Base-by-base conservation (phyloP, 2,329 filamentous ascomycete species). In the Colletotrichum chlorophyti region DNA sequence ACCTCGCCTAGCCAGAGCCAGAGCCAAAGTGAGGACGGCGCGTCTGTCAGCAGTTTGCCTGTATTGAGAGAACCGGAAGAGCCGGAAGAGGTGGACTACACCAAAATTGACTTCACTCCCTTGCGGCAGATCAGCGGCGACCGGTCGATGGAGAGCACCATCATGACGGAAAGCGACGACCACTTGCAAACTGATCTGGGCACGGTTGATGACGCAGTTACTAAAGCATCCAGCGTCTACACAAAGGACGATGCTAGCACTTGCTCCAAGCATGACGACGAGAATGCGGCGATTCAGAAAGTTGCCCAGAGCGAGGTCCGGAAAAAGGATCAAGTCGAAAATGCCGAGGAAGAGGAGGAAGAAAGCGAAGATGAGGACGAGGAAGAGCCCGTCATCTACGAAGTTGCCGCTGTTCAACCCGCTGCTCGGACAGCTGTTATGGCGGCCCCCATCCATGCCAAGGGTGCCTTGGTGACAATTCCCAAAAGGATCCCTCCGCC, bases 401-500 rank as follows among this genome's bases (percentile, higher is more conserved):
- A 91, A 66, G 83, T 91, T 49, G 85, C 82, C 5, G 79, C 84
- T 14, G 78, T 82, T 17, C 81, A 85, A 60, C 81, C 82, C 14
- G 76, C 85, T 14, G 68, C 70, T 35, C 79, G 82, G 6, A 83
- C 86, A 49, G 83, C 85, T 35, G 79, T 84, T 38, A 77, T 86
- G 43, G 82, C 84, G 3, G 86, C 89, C 2, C 82, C 86, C 53
- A 86, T 93, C 54, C 81, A 83, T 26, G 89, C 86, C 34, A 89
- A 91, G 68, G 91, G 92, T 21, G 89, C 89, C 47, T 79, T 97
- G 47, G 91, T 97, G 24, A 93, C 86, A 41, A 96, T 97, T 58
- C 87, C 91, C 11, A 96, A 94, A 75, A 84, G 92, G 31, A 74
- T 88, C 1, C 85, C 91, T 1, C 93, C 93, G 2, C 87, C 90